Percentiles rank a stretch among this genome's conserved stretches.
Evolutionary conservation across 2,329 filamentous ascomycete genomes (phyloP).

Genomic region (Lachnellula cervina): DNA sequence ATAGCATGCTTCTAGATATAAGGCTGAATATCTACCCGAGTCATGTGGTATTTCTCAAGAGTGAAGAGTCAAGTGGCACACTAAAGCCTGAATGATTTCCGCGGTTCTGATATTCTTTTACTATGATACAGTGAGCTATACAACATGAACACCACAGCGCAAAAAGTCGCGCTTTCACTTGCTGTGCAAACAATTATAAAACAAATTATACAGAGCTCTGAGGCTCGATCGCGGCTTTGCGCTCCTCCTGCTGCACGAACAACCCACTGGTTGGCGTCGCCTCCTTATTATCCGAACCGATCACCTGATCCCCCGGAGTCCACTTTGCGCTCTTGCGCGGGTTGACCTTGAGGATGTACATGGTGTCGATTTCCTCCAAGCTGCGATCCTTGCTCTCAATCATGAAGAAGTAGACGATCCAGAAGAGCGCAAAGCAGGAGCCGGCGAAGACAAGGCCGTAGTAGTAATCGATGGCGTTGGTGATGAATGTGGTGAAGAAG

Average conservation of each 20-base stretch:
- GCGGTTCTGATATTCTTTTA: not conserved
- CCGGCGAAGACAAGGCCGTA: constrained; percentile 73
- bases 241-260: constrained; percentile 19
- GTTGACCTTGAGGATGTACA: constrained; percentile 57
- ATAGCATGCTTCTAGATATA: no score
- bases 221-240: not conserved
- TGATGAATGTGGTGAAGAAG: constrained; percentile 79
- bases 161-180: not conserved
- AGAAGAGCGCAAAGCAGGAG: constrained; percentile 58
- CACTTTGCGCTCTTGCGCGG: constrained; percentile 35
- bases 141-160: not conserved
- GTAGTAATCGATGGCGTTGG: constrained; percentile 52
- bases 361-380: constrained; percentile 74
- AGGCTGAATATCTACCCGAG: no score
- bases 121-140: not conserved
- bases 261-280: constrained; percentile 2
- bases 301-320: constrained; percentile 6
- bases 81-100: no score
- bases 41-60: no score
- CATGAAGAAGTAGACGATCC: constrained; percentile 75
- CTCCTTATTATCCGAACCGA: not conserved
- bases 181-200: not conserved
- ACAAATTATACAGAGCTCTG: not conserved
- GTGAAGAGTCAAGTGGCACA: no score
- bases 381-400: constrained; percentile 68